Percentiles rank a stretch among this genome's conserved stretches.
Conservation (phyloP, 495 filamentous ascomycete species). For the Clohesyomyces aquaticus region DNA sequence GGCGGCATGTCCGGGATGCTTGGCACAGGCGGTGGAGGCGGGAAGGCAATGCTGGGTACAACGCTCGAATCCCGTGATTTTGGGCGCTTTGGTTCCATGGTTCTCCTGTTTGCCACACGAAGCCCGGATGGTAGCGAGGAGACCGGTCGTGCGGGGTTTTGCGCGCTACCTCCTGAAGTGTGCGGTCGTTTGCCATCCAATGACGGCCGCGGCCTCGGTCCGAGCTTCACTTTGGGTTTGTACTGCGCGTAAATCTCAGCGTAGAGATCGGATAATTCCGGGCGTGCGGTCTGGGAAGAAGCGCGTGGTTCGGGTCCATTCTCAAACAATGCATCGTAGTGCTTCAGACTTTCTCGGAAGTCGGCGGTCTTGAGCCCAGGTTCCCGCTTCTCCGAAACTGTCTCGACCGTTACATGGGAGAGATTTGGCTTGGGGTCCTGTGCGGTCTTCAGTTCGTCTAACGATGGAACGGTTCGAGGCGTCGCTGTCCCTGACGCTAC, state of each 20-base stretch:
- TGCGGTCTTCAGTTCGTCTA: conserved; percentile 4
- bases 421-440: conserved; percentile 8
- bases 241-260: conserved; percentile 35
- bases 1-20: conserved; percentile 41
- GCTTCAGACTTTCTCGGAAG: conserved; percentile 29
- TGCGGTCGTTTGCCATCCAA: conserved; percentile 37
- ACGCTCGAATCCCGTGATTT: conserved; percentile 41
- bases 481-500: background rate
- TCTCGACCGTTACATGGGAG: conserved; percentile 13
- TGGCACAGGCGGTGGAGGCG: conserved; percentile 48
- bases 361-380: conserved; percentile 3
- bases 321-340: conserved; percentile 35
- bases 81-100: conserved; percentile 37
- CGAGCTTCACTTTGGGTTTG: conserved; percentile 42
- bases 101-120: conserved; percentile 37
- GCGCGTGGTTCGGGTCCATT: conserved; percentile 33
- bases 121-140: conserved; percentile 43
- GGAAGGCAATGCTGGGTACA: conserved; percentile 37
- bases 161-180: conserved; percentile 29
- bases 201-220: conserved; percentile 35
- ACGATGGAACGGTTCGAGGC: background rate
- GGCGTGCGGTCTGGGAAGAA: conserved; percentile 40
- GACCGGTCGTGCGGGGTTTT: conserved; percentile 26
- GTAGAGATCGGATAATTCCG: conserved; percentile 34
- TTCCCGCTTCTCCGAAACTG: conserved; percentile 11